These are phyloP conservation scores for Fraxinus pennsylvanica DNA, from an alignment of 257 asterid genomes.

Conservation along the genomic window DNA sequence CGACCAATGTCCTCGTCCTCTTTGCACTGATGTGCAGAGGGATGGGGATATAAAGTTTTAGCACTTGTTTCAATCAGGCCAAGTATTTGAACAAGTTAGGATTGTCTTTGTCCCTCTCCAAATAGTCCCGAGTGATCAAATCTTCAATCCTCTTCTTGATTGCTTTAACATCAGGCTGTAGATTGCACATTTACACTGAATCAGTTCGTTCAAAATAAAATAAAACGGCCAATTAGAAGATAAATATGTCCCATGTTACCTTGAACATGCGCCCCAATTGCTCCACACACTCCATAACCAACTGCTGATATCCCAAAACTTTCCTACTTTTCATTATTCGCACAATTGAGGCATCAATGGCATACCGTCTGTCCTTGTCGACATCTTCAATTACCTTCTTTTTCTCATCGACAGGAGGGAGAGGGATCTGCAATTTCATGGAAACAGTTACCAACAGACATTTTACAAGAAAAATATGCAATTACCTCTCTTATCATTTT, in stretches of 20 bases:
- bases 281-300: slow-evolving; percentile 69
- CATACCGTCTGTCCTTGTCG: slow-evolving; percentile 65
- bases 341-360: slow-evolving; percentile 65
- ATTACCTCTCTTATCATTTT: not conserved
- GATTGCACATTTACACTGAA: not conserved
- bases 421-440: slow-evolving; percentile 46
- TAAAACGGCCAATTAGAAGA: not conserved
- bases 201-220: not conserved
- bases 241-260: slow-evolving; percentile 11
- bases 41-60: slow-evolving; percentile 1
- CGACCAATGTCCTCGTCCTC: no score
- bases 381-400: slow-evolving; percentile 69
- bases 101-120: slow-evolving; percentile 67
- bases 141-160: slow-evolving; percentile 74
- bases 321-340: slow-evolving; percentile 70
- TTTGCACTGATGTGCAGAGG: slow-evolving; percentile 13
- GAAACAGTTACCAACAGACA: slow-evolving; percentile 9
- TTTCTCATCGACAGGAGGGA: slow-evolving; percentile 64
- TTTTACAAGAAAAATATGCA: not conserved
- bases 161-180: slow-evolving; percentile 62
- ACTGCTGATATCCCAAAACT: slow-evolving; percentile 59
- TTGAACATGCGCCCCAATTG: slow-evolving; percentile 49
- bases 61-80: slow-evolving; percentile 34
- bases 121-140: slow-evolving; percentile 65
- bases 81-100: slow-evolving; percentile 62